Conservation (phyloP, 106 monocot genomes). For the Acanthochlamys bracteata region DNA sequence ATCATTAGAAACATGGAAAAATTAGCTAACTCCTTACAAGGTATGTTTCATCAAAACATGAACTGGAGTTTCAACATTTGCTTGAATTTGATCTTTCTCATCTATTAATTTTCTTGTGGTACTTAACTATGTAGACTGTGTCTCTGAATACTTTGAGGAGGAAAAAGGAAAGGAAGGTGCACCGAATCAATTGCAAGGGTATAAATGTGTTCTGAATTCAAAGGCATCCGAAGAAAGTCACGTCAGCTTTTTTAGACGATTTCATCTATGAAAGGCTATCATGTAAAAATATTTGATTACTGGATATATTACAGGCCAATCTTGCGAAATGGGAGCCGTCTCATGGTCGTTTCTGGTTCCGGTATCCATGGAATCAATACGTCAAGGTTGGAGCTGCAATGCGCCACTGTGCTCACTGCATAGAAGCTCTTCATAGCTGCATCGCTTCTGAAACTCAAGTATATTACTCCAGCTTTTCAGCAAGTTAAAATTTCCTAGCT, state of each 20-base stretch:
- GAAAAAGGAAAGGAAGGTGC: not conserved
- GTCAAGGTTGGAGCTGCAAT: conserved; percentile 24
- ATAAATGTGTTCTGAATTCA: conserved; percentile 25
- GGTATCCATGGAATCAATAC: conserved; percentile 22
- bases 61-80: not conserved
- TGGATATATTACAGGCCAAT: conserved; percentile 7
- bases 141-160: conserved; percentile 12
- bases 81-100: too few relatives aligned
- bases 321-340: conserved; percentile 29
- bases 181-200: conserved; percentile 4
- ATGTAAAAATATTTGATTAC: not conserved
- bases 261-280: not conserved
- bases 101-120: not conserved
- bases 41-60: conserved; percentile 12
- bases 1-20: conserved; percentile 44
- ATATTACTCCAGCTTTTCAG: not conserved
- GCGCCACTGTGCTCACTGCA: conserved; percentile 18
- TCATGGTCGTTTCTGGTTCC: conserved; percentile 14
- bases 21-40: conserved; percentile 40
- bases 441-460: conserved; percentile 15
- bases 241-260: conserved; percentile 2
- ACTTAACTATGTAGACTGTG: conserved; percentile 3
- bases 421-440: conserved; percentile 17
- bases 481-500: not conserved
- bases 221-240: conserved; percentile 23